Evolutionary conservation across 2,329 filamentous ascomycete species (phyloP).

Genomic region (Epichloe typhina): DNA sequence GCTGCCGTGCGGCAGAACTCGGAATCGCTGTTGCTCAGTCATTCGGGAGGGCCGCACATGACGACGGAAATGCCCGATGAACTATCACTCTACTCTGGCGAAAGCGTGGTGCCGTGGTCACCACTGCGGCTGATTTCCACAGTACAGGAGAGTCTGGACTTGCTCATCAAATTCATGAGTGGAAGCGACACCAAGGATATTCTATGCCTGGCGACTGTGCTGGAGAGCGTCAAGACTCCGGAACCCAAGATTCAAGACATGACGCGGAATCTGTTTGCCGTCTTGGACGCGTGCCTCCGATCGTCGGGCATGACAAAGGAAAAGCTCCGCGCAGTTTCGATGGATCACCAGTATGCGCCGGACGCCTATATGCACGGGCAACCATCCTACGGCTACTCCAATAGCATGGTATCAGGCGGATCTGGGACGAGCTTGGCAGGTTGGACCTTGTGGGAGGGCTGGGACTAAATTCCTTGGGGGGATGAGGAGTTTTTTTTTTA

Average conservation of each 20-base stretch:
- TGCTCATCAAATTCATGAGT: slow-evolving; percentile 31
- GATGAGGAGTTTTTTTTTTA: no score
- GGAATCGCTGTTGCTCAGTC: slow-evolving; percentile 17
- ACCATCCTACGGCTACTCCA: slow-evolving; percentile 18
- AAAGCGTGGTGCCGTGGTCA: slow-evolving; percentile 29
- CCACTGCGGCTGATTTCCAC: slow-evolving; percentile 26
- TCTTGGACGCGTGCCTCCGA: slow-evolving; percentile 32
- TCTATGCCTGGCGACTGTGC: slow-evolving; percentile 32
- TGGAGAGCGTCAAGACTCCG: slow-evolving; percentile 29
- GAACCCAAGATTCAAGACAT: slow-evolving; percentile 31
- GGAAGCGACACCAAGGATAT: slow-evolving; percentile 39
- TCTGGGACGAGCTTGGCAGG: slow-evolving; percentile 18
- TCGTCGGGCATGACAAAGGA: slow-evolving; percentile 31
- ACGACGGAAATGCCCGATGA: slow-evolving; percentile 7
- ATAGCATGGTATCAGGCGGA: slow-evolving; percentile 13
- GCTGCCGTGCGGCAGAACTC: slow-evolving; percentile 16
- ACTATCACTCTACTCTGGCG: slow-evolving; percentile 18
- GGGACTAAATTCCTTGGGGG: slow-evolving; percentile 16
- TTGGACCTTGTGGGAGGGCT: slow-evolving; percentile 28
- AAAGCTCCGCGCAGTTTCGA: slow-evolving; percentile 4
- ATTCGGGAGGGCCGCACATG: slow-evolving; percentile 18
- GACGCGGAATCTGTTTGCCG: slow-evolving; percentile 24
- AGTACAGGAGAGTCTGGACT: slow-evolving; percentile 34
- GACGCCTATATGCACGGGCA: slow-evolving; percentile 10
- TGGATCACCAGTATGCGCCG: slow-evolving; percentile 1